Conservation (phyloP, 768 basidiomycete species). For the Coprinellus micaceus region DNA sequence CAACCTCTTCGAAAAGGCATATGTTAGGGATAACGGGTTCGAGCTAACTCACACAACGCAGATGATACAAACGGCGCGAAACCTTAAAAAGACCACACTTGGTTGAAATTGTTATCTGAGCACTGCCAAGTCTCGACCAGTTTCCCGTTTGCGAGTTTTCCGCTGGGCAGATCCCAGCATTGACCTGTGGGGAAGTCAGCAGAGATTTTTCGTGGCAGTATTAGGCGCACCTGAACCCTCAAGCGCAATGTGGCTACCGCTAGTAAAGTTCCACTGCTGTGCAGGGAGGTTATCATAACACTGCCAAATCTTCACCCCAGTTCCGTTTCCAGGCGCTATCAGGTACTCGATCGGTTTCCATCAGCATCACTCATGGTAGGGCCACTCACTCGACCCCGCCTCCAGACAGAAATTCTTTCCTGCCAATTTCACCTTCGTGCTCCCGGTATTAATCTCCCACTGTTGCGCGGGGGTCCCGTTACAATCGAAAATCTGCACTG, state of each 20-base stretch:
- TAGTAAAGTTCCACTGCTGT: slow-evolving; percentile 25
- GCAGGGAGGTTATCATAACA: slow-evolving; percentile 28
- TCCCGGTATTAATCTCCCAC: slow-evolving; percentile 17
- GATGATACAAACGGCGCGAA: no score
- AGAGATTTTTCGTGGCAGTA: background rate
- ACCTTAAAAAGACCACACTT: slow-evolving; percentile 13
- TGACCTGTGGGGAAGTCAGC: slow-evolving; percentile 9
- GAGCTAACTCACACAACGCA: no score
- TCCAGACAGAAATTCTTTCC: slow-evolving; percentile 23
- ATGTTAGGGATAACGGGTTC: no score
- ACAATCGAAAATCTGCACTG: slow-evolving; percentile 32
- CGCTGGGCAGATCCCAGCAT: slow-evolving; percentile 18
- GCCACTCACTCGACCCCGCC: slow-evolving; percentile 11
- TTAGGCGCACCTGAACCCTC: slow-evolving; percentile 3
- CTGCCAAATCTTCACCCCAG: slow-evolving; percentile 29
- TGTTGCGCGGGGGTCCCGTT: slow-evolving; percentile 21
- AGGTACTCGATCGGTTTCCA: no score
- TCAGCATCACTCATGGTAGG: no score
- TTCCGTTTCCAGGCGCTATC: slow-evolving; percentile 22
- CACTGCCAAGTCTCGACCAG: slow-evolving; percentile 17
- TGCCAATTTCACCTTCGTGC: slow-evolving; percentile 16
- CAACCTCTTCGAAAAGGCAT: no score
- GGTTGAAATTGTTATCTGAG: slow-evolving; percentile 14
- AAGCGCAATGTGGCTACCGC: slow-evolving; percentile 21
- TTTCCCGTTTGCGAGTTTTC: slow-evolving; percentile 12